Evolutionary conservation across 2,329 filamentous ascomycete species (phyloP), one percentile per base, ranked within the genome.

Genomic region (Colletotrichum tofieldiae): DNA sequence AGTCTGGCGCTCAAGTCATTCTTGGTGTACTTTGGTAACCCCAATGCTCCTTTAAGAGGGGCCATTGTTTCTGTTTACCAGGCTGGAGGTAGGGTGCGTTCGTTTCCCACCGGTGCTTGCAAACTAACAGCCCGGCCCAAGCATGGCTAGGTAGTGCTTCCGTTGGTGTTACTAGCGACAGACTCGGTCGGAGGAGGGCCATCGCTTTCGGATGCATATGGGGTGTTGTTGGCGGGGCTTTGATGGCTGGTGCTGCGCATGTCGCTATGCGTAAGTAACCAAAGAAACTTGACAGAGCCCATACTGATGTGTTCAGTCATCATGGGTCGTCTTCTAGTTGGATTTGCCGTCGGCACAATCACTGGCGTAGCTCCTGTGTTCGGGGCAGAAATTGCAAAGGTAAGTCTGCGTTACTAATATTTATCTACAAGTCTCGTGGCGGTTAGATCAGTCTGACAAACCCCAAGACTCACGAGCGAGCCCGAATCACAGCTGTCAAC

Each of bases 61-160:
- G 81, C 82, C 0, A 84, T 84, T 26, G 82, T 84, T 0, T 84
- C 82, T 0, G 76, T 84, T 20, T 84, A 83, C 39, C 82, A 84
- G 52, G 82, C 81, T 6, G 82, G 82, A 77, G 81, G 81, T 79
- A 65, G 11, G 60, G 23, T 3, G 4, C n/a, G 18, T 43, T 32
- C 1, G 7, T 12, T 23, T 39, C 2, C 3, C 5, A 26, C 16
- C 6, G 18, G 20, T 5, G 12, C n/a, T 35, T 7, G 1, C 20
- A 3, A 7, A 26, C 26, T 68, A 16, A 73, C 35, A 9, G 16
- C 2, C 3, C 12, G 4, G 8, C 26, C 23, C 18, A 12, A 83
- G 82, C 79, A 52, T 84, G 82, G 82, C 63, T 84, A 1, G 82
- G 82, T 0, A 84, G 82, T 54, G 82, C 82, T 0, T 84, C 80